Conservation (phyloP, 129 eudicot species). For the Sambucus nigra region DNA sequence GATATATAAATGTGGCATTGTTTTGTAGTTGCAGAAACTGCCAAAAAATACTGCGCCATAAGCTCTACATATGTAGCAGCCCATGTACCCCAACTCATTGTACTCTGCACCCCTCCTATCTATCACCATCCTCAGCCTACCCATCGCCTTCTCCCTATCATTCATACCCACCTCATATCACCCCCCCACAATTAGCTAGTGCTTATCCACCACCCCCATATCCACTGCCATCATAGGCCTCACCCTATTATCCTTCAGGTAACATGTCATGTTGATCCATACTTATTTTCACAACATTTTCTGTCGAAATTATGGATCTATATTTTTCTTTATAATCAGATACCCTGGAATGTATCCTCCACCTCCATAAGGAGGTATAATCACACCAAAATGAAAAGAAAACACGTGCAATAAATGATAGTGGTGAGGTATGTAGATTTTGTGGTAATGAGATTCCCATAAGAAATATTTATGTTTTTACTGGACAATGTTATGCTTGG, state of each 20-base stretch:
- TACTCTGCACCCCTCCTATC: constrained; percentile 37
- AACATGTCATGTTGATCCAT: constrained; percentile 12
- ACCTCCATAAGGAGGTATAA: constrained; percentile 4
- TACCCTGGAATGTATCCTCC: constrained; percentile 12
- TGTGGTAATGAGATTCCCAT: neutral
- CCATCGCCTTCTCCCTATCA: constrained; percentile 26
- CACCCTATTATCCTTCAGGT: constrained; percentile 54
- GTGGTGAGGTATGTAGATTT: neutral
- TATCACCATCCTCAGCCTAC: constrained; percentile 23
- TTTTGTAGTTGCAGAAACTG: constrained; percentile 50
- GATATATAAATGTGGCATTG: neutral
- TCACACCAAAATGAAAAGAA: neutral
- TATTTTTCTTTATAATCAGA: neutral
- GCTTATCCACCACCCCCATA: constrained; percentile 29
- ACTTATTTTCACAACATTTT: too few species aligned
- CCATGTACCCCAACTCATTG: constrained; percentile 22
- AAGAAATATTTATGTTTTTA: too few species aligned
- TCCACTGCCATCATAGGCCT: constrained; percentile 24
- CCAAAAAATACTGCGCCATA: constrained; percentile 39
- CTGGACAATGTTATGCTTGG: too few species aligned
- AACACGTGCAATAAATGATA: neutral
- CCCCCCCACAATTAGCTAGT: too few species aligned
- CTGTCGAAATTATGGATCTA: too few species aligned
- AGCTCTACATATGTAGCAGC: constrained; percentile 29
- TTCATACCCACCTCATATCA: too few species aligned